Evolutionary conservation across 805 yeast genomes (phyloP).

Genomic region (Candida stauntonica): DNA sequence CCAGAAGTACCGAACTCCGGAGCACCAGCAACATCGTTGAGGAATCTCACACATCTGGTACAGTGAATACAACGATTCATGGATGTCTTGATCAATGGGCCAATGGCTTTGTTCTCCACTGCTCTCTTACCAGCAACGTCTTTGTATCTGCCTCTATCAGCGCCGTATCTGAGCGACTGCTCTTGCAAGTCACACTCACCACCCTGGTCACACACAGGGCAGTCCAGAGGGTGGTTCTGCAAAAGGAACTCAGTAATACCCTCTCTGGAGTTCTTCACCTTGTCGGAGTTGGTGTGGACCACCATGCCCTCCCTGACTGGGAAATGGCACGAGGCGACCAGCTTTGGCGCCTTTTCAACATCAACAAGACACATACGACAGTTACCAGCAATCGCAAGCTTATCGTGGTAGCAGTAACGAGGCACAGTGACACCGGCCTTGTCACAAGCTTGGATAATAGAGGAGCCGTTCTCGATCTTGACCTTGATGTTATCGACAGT

Average conservation of each 20-base stretch:
- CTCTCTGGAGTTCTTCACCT: constrained; percentile 79
- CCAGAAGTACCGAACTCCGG: constrained; percentile 88
- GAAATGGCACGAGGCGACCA: constrained; percentile 88
- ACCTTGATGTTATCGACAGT: constrained; percentile 69
- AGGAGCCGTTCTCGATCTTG: constrained; percentile 77
- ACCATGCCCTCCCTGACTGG: constrained; percentile 92
- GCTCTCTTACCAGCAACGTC: constrained; percentile 86
- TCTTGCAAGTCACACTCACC: constrained; percentile 93
- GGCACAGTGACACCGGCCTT: constrained; percentile 87
- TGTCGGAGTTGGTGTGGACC: constrained; percentile 71
- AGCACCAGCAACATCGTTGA: constrained; percentile 90
- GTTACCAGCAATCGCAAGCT: constrained; percentile 86
- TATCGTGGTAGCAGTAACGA: constrained; percentile 88
- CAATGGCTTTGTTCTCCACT: constrained; percentile 85
- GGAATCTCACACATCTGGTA: constrained; percentile 84
- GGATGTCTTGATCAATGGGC: constrained; percentile 83
- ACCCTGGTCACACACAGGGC: constrained; percentile 93
- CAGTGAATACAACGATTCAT: constrained; percentile 94
- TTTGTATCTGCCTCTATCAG: constrained; percentile 80
- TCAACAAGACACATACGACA: constrained; percentile 93
- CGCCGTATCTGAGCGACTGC: constrained; percentile 76
- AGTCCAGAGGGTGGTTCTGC: constrained; percentile 87
- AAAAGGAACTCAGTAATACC: constrained; percentile 87
- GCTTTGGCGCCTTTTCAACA: constrained; percentile 83
- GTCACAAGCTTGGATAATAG: constrained; percentile 88